Percentiles rank a stretch among this genome's conserved stretches.
phyloP scores from a whole-genome alignment of 176 grass and related monocot species.

The Puccinellia tenuiflora region DNA sequence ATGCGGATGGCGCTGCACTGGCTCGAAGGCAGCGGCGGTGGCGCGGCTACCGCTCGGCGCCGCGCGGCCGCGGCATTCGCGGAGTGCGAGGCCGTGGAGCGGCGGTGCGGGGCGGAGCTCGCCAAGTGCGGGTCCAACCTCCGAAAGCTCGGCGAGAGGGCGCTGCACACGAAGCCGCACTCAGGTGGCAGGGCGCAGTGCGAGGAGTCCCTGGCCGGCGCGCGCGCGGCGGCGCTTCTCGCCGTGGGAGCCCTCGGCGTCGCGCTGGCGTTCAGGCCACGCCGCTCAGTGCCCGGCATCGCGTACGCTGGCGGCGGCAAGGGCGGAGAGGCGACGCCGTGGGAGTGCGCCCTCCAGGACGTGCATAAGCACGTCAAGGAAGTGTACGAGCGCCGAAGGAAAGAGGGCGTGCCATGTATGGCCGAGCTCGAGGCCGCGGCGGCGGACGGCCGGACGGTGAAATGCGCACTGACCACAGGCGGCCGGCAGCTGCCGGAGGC shows the following conservation, averaged over 20 bases:
- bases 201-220: constrained; percentile 44
- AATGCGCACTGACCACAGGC: background rate
- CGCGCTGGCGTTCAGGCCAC: constrained; percentile 51
- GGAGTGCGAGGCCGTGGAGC: constrained; percentile 64
- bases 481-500: background rate
- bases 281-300: constrained; percentile 25
- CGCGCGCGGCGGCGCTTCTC: constrained; percentile 43
- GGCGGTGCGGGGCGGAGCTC: constrained; percentile 53
- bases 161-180: constrained; percentile 15
- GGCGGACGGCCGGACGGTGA: constrained; percentile 16
- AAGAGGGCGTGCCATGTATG: constrained; percentile 48
- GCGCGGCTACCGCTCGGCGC: background rate
- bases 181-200: background rate
- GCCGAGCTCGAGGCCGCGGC: constrained; percentile 60
- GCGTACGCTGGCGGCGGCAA: background rate
- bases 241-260: constrained; percentile 38
- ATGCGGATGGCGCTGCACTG: constrained; percentile 51
- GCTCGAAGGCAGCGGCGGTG: constrained; percentile 26
- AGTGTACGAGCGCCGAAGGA: constrained; percentile 67
- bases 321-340: constrained; percentile 6
- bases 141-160: constrained; percentile 61
- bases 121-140: constrained; percentile 69
- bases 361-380: constrained; percentile 61
- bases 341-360: constrained; percentile 58
- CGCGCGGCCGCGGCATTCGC: constrained; percentile 31